Evolutionary conservation across 805 yeast species (phyloP), one percentile per base, ranked within the genome.

Genomic region (Metschnikowia arizonensis): DNA sequence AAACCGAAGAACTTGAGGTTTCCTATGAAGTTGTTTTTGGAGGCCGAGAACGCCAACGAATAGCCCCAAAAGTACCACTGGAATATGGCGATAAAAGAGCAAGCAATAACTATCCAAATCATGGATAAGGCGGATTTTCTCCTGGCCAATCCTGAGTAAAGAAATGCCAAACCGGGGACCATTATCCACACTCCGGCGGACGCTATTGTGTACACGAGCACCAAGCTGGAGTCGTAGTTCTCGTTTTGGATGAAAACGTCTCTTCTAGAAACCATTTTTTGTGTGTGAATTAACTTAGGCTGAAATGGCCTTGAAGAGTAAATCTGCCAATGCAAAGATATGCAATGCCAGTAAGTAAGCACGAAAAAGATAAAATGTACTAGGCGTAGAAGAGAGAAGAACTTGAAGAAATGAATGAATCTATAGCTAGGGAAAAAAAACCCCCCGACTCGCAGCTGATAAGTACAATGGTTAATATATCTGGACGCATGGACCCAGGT

Each of bases 11-110:
- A 76, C 55, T 82, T 82, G 55, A 91, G 66, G 63, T 91, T 83
- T 5, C 99, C 99, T 55, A 91, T 91, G 63, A 83, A 93, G 35
- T 83, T 81, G 64, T 90, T 89, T 28, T 83, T 70, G 1, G 96
- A 88, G n/a, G 74, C 57, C 0, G 91, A 81, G 58, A 93, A 89
- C 3, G 98, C 95, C 34, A 91, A 67, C 0, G 97, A 88, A 62
- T 88, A 91, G 51, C 98, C 99, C 97, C 98, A 93, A 62, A 91
- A 88, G 65, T 89, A 91, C 98, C 98, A 91, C 62, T 89, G 96
- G 60, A 89, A 79, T 44, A 80, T 74, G 1, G 85, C 88, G 6
- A 88, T 80, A 52, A 84, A 74, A 5, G 86, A 81, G 5, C 88
- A 77, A 76, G 83, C 77, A 33, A 88, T 62, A n/a, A 79, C 81